phyloP scores from a whole-genome alignment of 805 yeast genomes.

The Suhomyces prunicola region DNA sequence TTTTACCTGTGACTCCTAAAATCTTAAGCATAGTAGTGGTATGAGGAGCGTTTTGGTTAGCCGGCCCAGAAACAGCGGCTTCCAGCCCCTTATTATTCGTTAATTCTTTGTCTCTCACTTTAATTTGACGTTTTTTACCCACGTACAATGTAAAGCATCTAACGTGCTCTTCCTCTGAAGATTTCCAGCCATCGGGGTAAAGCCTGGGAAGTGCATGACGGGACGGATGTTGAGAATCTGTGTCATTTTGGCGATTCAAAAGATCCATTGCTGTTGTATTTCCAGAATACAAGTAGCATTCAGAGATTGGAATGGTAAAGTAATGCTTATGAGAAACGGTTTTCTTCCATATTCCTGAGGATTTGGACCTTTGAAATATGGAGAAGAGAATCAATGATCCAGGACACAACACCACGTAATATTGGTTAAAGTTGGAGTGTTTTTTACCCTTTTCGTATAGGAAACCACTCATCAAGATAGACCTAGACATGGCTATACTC shows the following conservation, averaged over 20 bases:
- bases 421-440: conserved; percentile 62
- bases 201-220: conserved; percentile 63
- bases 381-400: conserved; percentile 63
- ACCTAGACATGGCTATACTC: conserved; percentile 54
- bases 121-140: conserved; percentile 56
- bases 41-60: conserved; percentile 36
- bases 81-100: neutral
- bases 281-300: conserved; percentile 78
- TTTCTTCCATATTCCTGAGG: conserved; percentile 45
- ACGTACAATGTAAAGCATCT: conserved; percentile 86
- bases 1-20: conserved; percentile 64
- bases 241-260: conserved; percentile 42
- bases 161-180: conserved; percentile 70
- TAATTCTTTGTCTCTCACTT: neutral
- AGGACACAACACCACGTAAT: conserved; percentile 64
- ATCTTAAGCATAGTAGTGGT: conserved; percentile 45
- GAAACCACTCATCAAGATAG: conserved; percentile 61
- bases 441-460: conserved; percentile 68
- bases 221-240: conserved; percentile 52
- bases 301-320: conserved; percentile 57
- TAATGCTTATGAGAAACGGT: conserved; percentile 49
- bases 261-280: conserved; percentile 56
- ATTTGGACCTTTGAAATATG: conserved; percentile 44
- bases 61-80: neutral
- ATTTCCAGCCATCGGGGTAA: conserved; percentile 80